Percentiles rank a stretch among this genome's conserved stretches.
Evolutionary conservation across 2,329 filamentous ascomycete genomes (phyloP).

Genomic region (Aspergillus ochraceoroseus): DNA sequence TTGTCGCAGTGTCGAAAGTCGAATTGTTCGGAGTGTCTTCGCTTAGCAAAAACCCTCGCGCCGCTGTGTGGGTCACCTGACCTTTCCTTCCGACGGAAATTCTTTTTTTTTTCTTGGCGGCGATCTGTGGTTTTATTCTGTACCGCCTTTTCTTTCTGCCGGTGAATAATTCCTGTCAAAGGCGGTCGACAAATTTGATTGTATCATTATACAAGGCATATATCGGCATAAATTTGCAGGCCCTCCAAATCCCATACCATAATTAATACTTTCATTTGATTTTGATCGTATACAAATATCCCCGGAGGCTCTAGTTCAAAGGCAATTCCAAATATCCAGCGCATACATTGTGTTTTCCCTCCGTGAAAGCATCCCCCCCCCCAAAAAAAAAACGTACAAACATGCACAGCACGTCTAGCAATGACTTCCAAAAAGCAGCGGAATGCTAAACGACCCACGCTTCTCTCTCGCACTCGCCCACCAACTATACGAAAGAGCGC

Average conservation of each 20-base stretch:
- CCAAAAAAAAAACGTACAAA: no score
- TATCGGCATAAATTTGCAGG: no score
- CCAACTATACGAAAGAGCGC: conserved; percentile 37
- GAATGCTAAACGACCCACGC: conserved; percentile 33
- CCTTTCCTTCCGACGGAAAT: conserved; percentile 16
- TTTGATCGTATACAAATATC: no score
- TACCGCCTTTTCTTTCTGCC: conserved; percentile 11
- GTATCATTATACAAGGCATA: no score
- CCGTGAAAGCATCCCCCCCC: no score
- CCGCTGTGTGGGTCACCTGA: conserved; percentile 39
- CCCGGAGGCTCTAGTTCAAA: no score
- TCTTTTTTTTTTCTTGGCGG: background rate
- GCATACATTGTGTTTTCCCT: background rate
- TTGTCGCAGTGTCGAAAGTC: conserved; percentile 43
- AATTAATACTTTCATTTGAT: no score
- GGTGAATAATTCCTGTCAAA: background rate
- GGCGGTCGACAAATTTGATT: conserved; percentile 3
- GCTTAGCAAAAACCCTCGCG: conserved; percentile 41
- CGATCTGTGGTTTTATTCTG: background rate
- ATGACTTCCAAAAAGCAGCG: conserved; percentile 30
- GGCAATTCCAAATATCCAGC: background rate
- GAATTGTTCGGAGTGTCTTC: conserved; percentile 39
- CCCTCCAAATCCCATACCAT: no score
- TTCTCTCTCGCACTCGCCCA: conserved; percentile 46
- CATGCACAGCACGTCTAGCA: no score